Evolutionary conservation across 139 green algal genomes (phyloP), one percentile per base, ranked within the genome.

Genomic region (Trebouxia sp.): DNA sequence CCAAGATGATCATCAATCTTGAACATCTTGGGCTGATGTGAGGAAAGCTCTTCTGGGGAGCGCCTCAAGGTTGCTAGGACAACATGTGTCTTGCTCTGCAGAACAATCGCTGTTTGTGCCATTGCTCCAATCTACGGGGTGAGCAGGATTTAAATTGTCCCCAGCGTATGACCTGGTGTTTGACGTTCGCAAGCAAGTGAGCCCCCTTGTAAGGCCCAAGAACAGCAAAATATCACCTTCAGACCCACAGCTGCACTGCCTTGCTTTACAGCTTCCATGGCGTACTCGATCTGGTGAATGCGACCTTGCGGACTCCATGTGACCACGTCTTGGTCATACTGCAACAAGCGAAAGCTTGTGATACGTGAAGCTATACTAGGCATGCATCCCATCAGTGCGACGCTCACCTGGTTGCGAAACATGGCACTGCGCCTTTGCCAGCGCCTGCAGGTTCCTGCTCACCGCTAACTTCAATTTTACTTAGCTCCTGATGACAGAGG

Each of bases 231-330:
- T n/a, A n/a, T n/a, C 7, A 96, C 93, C 88, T 92, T 95, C 24
- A 98, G 80, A 6, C 96, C 96, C 3, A 99, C 96, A 11, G 94
- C 93, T 37, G 93, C 95, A 76, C 89, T 95, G 66, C 96, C 96
- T 76, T 99, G 96, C 91, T 99, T 99, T 0, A 99, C 96, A 10
- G 96, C 96, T 83, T 99, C 96, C 96, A 99, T 99, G 4, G 96
- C 96, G 76, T 99, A 99, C 81, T 99, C 96, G 11, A 99, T 90
- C 84, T 99, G 96, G 80, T 97, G 95, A 6, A 99, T 91, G 12
- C 96, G 90, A 2, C 96, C 96, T 81, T 97, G 93, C 0, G 96
- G 96, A 79, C 91, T 97, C 96, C 96, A 99, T 38, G 94, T 98
- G 2, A 92, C 96, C 15, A 98, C 94, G 80, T 99, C 96, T 24